A percentile compares a stretch with the other conserved stretches of the same genome.
Evolutionary conservation across 106 monocot genomes (phyloP).

Genomic region (Acorus gramineus): DNA sequence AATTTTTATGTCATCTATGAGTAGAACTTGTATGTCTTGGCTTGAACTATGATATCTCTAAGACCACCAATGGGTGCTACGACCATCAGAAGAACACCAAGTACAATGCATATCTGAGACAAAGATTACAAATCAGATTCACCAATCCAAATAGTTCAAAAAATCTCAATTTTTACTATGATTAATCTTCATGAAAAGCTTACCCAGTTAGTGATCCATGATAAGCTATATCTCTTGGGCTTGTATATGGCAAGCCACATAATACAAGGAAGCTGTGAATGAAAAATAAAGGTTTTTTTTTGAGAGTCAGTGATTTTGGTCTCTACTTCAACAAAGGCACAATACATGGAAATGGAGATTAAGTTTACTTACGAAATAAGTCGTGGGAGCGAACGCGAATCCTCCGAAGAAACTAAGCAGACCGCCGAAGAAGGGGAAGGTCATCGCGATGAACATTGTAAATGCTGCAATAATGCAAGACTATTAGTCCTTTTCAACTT

Average conservation of each 20-base stretch:
- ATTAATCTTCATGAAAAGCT: not conserved
- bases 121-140: not conserved
- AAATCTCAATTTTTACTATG: not conserved
- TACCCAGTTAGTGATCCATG: conserved; percentile 53
- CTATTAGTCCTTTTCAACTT: too few species aligned
- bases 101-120: conserved; percentile 35
- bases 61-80: conserved; percentile 39
- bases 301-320: too few species aligned
- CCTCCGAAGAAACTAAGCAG: conserved; percentile 34
- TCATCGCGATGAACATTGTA: conserved; percentile 23
- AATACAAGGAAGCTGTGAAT: conserved; percentile 52
- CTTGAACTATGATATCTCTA: conserved; percentile 21
- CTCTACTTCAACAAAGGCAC: too few species aligned
- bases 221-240: conserved; percentile 48
- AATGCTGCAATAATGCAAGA: not conserved
- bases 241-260: conserved; percentile 69
- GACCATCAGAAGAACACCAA: conserved; percentile 30
- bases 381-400: conserved; percentile 32
- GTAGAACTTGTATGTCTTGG: conserved; percentile 39
- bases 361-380: conserved; percentile 25
- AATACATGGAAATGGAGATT: too few species aligned
- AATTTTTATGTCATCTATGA: conserved; percentile 24
- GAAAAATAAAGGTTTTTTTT: not conserved
- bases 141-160: not conserved
- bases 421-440: conserved; percentile 26